These are phyloP conservation scores for Aspergillus aculeatinus DNA, from an alignment of 2,329 filamentous ascomycete genomes.

Conservation along the genomic window DNA sequence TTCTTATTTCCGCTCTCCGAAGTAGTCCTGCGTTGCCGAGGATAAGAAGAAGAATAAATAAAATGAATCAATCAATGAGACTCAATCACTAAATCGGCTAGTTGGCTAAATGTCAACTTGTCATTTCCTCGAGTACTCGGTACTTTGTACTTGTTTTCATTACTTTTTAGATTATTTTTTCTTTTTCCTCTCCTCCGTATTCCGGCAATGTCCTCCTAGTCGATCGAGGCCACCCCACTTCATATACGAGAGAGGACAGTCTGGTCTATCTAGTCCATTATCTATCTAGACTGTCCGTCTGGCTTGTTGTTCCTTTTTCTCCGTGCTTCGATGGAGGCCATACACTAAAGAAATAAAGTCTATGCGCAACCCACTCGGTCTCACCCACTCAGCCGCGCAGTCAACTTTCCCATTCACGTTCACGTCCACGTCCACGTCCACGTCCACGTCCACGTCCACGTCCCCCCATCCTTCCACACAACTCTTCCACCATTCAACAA, in stretches of 20 bases:
- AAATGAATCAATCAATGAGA: background rate
- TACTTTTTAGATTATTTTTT: background rate
- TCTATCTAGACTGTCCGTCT: background rate
- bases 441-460: too few species aligned
- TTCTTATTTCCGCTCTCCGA: background rate
- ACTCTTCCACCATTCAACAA: background rate
- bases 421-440: too few species aligned
- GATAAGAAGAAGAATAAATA: background rate
- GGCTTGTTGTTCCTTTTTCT: background rate
- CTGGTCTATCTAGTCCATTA: background rate
- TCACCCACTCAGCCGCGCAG: slow-evolving; percentile 1
- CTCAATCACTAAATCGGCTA: background rate
- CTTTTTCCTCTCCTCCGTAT: background rate
- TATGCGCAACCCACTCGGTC: background rate
- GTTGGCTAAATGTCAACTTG: background rate
- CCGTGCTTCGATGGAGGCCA: background rate
- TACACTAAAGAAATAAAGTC: background rate
- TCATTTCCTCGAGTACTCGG: background rate
- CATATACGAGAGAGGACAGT: slow-evolving; percentile 2
- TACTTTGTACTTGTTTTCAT: too few species aligned
- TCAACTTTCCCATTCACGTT: background rate
- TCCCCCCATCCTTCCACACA: background rate
- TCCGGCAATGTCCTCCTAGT: background rate
- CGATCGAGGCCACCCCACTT: slow-evolving; percentile 1
- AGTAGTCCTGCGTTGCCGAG: background rate